Conservation (phyloP, 805 yeast genomes). For the Ogataea ganodermae region DNA sequence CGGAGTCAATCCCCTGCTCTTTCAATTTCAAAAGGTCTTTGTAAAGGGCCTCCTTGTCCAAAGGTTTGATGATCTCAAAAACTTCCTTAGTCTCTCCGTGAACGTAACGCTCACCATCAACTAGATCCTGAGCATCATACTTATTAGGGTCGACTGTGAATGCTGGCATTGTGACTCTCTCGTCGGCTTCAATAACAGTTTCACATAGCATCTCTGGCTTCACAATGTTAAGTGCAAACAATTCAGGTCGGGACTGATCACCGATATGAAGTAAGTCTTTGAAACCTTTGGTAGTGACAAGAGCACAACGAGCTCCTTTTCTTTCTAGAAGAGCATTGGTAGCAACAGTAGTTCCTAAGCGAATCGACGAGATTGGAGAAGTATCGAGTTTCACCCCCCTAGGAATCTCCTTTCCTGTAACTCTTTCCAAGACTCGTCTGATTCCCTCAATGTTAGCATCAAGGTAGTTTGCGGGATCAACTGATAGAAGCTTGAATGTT, state of each 20-base stretch:
- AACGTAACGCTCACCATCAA: conserved; percentile 32
- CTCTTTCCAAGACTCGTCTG: conserved; percentile 24
- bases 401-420: conserved; percentile 19
- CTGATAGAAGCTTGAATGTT: conserved; percentile 33
- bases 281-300: conserved; percentile 34
- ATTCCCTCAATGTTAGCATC: conserved; percentile 33
- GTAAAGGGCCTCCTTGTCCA: conserved; percentile 28
- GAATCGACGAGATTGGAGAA: conserved; percentile 20
- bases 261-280: conserved; percentile 36
- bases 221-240: conserved; percentile 23
- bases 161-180: conserved; percentile 28
- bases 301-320: conserved; percentile 24
- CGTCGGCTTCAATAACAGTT: conserved; percentile 24
- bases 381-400: conserved; percentile 22
- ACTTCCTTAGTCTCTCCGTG: conserved; percentile 43
- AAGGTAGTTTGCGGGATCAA: conserved; percentile 28
- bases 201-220: conserved; percentile 26
- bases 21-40: conserved; percentile 29
- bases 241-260: conserved; percentile 34
- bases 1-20: conserved; percentile 33
- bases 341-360: conserved; percentile 33
- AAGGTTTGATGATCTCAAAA: conserved; percentile 38
- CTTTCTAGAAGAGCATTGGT: conserved; percentile 29
- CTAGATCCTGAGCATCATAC: conserved; percentile 15
- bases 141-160: conserved; percentile 27